Conservation (phyloP, 1,284 basidiomycete species). For the Sporisorium reilianum region DNA sequence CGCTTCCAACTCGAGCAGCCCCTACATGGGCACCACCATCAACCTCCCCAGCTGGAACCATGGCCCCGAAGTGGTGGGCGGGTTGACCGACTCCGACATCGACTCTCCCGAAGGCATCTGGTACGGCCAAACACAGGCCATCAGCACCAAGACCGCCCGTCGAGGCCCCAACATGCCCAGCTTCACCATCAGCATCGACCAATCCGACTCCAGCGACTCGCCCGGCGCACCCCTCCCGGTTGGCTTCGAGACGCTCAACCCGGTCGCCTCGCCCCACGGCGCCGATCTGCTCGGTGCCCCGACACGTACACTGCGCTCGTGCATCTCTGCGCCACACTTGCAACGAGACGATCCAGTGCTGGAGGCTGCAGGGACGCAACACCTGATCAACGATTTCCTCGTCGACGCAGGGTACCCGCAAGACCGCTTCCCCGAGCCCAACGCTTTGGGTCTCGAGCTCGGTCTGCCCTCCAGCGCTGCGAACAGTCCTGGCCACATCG, state of each 20-base stretch:
- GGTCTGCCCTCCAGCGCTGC: constrained; percentile 15
- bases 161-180: constrained; percentile 23
- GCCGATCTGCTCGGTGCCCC: constrained; percentile 25
- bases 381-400: constrained; percentile 49
- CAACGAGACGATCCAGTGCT: constrained; percentile 41
- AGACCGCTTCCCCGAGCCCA: constrained; percentile 31
- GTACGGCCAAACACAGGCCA: constrained; percentile 34
- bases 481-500: constrained; percentile 21
- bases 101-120: constrained; percentile 46
- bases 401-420: constrained; percentile 44
- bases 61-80: constrained; percentile 21
- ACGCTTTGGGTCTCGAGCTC: constrained; percentile 34
- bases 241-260: constrained; percentile 26
- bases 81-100: constrained; percentile 34
- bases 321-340: constrained; percentile 48
- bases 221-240: constrained; percentile 25
- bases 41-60: constrained; percentile 55
- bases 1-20: constrained; percentile 34
- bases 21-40: constrained; percentile 35
- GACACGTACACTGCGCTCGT: constrained; percentile 37
- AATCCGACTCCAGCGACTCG: constrained; percentile 19
- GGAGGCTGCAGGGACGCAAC: constrained; percentile 27
- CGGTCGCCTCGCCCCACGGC: constrained; percentile 3
- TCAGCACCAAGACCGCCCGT: constrained; percentile 20
- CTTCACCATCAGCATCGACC: constrained; percentile 34